Percentiles rank a stretch among this genome's conserved stretches.
These are phyloP conservation scores for Paramecium tetraurelia DNA, from an alignment of 73 alveolate genomes.

Conservation along the genomic window DNA sequence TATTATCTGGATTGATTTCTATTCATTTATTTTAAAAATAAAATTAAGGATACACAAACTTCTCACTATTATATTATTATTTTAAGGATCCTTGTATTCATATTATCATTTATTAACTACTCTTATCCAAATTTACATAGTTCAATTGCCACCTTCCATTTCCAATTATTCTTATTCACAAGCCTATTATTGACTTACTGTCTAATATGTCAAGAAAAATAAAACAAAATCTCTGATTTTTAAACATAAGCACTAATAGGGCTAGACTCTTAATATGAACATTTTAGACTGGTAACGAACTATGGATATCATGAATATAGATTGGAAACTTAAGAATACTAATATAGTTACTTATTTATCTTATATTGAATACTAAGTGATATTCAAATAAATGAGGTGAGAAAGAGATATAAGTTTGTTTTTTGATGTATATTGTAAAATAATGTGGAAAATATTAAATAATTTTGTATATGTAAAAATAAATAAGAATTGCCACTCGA, in stretches of 20 bases:
- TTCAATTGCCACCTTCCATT: neutral
- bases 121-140: neutral
- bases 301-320: neutral
- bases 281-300: too few species aligned
- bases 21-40: neutral
- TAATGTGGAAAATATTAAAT: neutral
- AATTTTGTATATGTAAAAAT: slow-evolving; percentile 24
- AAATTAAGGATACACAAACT: slow-evolving; percentile 7
- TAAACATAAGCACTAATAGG: too few species aligned
- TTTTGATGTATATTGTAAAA: neutral
- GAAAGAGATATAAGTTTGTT: neutral
- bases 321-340: too few species aligned
- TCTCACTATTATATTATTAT: neutral
- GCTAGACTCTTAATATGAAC: too few species aligned
- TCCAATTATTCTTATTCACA: neutral
- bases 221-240: neutral
- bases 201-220: too few species aligned
- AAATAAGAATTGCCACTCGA: slow-evolving; percentile 68
- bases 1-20: slow-evolving; percentile 2
- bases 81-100: neutral
- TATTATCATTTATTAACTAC: neutral
- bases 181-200: neutral
- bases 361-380: too few species aligned
- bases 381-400: too few species aligned
- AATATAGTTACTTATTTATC: too few species aligned